Conservation (phyloP, 306 rosid genomes). For the Sesbania bispinosa region DNA sequence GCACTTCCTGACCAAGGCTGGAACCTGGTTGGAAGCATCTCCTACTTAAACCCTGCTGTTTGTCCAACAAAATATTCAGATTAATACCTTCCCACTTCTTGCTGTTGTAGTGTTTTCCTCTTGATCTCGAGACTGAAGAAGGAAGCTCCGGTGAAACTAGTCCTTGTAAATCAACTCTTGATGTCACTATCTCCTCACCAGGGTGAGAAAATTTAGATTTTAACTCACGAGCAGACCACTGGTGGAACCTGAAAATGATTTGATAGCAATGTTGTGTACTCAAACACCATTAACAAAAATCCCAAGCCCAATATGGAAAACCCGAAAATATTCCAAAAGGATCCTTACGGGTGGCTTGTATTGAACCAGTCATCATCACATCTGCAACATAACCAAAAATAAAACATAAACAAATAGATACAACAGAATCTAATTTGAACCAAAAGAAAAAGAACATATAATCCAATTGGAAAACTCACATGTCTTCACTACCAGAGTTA, state of each 20-base stretch:
- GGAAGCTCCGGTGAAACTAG: conserved; percentile 54
- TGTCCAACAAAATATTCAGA: conserved; percentile 34
- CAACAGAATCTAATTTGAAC: not conserved
- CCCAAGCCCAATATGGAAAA: not conserved
- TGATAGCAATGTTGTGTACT: conserved; percentile 4
- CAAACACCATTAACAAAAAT: conserved; percentile 7
- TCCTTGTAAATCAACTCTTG: conserved; percentile 32
- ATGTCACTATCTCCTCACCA: conserved; percentile 32
- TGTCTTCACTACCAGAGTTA: conserved; percentile 31
- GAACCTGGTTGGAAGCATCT: conserved; percentile 28
- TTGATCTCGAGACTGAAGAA: conserved; percentile 63
- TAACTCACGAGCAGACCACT: conserved; percentile 55
- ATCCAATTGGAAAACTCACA: conserved; percentile 44
- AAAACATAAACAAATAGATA: not conserved
- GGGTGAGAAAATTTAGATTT: conserved; percentile 54
- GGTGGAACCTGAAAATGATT: conserved; percentile 66
- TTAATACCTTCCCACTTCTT: conserved; percentile 51
- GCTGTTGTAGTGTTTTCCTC: conserved; percentile 62
- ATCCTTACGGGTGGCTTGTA: conserved; percentile 62
- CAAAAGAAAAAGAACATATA: not conserved
- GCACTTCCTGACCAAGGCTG: conserved; percentile 32
- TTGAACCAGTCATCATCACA: conserved; percentile 62
- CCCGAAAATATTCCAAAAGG: not conserved
- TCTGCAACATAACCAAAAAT: conserved; percentile 41
- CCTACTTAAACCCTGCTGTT: conserved; percentile 35